Base-by-base conservation (phyloP, 208 protist genomes). In the Trypanosoma rangeli region DNA sequence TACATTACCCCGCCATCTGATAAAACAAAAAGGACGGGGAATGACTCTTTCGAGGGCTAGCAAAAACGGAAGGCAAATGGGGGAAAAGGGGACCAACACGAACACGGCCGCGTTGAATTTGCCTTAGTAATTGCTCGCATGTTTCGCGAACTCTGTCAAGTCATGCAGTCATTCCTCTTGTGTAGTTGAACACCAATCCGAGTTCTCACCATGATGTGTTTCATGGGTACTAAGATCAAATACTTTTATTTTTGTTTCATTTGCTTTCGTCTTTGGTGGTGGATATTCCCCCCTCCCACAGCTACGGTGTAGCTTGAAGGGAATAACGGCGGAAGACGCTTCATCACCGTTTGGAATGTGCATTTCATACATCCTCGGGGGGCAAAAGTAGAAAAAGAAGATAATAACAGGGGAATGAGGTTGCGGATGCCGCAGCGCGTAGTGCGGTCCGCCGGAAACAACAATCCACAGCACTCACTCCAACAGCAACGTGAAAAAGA, bases 121-220 rank as follows among this genome's bases (percentile, higher is more conserved):
- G 29, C n/a, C 53, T 76, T 63, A 76, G 70, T 63, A 76, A 76
- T 76, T 63, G 70, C 70, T 76, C 70, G 70, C 44, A 76, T 26
- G 56, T 44, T 69, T 63, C 46, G 64, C 61, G 54, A 73, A 65
- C 12, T 64, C 37, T 46, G 64, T 52, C 5, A 70, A 50, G 44
- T 70, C 61, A 70, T 48, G 15, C 35, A 37, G 13, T 44, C n/a
- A 64, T 65, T 35, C 44, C 16, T 65, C 18, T 66, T 26, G 44
- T 69, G 46, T 64, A 65, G 46, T 46, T 53, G 48, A 68, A 57
- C 44, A 64, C 44, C 24, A 60, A 57, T 49, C 55, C 56, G 48
- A 59, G 20, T 33, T 70, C 3, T 65, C 70, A 76, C 64, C 70
- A 68, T 57, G 22, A 31, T 26, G n/a, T 1, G 13, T 48, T 48